A percentile compares a stretch with the other conserved stretches of the same genome.
Conservation (phyloP, 148 eudicot genomes). For the Euryodendron excelsum region DNA sequence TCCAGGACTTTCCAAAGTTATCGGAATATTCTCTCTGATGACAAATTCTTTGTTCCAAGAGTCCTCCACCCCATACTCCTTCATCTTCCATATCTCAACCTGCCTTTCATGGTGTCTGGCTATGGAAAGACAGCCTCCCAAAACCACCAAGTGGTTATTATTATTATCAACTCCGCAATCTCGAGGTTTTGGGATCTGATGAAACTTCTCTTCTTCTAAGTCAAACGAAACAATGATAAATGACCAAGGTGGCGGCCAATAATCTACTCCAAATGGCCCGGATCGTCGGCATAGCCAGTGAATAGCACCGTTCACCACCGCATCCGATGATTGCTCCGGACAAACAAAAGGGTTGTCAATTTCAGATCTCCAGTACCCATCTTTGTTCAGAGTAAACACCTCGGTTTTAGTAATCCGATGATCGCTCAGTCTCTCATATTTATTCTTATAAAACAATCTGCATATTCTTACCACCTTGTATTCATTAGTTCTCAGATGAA, state of each 20-base stretch:
- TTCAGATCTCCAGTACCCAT: not conserved
- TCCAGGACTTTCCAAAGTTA: not conserved
- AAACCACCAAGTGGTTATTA: not conserved
- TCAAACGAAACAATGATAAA: not conserved
- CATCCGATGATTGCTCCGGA: not conserved
- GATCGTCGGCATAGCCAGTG: not conserved
- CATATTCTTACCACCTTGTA: not conserved
- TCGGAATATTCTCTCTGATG: not conserved
- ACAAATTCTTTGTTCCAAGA: conserved; percentile 3
- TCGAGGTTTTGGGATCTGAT: not conserved
- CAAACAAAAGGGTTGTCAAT: not conserved
- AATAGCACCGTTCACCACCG: not conserved
- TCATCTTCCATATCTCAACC: not conserved
- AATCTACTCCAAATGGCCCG: too few relatives aligned
- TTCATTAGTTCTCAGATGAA: not conserved
- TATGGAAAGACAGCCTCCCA: not conserved
- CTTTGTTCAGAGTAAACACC: not conserved
- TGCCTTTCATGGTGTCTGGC: not conserved
- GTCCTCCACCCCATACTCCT: not conserved
- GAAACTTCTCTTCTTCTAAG: not conserved
- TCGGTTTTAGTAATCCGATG: not conserved
- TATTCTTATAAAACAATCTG: too few relatives aligned
- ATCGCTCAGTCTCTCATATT: too few relatives aligned
- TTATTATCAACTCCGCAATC: not conserved
- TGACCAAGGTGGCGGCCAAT: not conserved